Evolutionary conservation across 352 stramenopile species (phyloP), one percentile per base, ranked within the genome.

Genomic region (Sclerospora graminicola): DNA sequence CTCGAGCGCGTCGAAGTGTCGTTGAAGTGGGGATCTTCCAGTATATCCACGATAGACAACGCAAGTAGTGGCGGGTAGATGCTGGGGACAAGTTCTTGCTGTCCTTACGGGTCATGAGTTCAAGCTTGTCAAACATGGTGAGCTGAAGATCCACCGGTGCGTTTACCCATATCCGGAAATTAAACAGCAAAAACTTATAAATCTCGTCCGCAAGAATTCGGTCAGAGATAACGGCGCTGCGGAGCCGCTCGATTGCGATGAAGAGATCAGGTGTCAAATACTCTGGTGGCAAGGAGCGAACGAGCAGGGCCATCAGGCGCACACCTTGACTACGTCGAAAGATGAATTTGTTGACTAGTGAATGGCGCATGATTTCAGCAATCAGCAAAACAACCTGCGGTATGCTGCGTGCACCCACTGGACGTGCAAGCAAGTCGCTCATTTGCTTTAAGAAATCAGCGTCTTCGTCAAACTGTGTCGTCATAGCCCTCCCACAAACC

Each of bases 301-400:
- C 45, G 10, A 91, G 48, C 31, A 91, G 30, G 4, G 76, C 69
- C 21, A 82, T 82, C 13, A 89, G 42, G 0, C 74, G 74, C 15
- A 91, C 76, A 20, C 74, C 76, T 61, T 87, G 75, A 41, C 79
- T 75, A 24, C 79, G 68, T 38, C 79, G 71, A 32, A 86, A 91
- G 18, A 82, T 87, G 53, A 89, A 86, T 48, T 92, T 89, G 61
- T 92, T 92, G 23, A 89, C 75, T 15, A 83, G 61, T 21, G 80
- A 92, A 50, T 89, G 77, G 20, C 80, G 75, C 68, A 92, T 84
- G 43, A 88, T 89, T 46, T 92, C 80, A 4, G 75, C 80, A 21
- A 92, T 69, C 15, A 92, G 41, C 19, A 84, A 45, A 8, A 92
- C 63, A 15, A 89, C 77, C 41, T 85, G 85, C 1, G 77, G 71